Base-by-base conservation (phyloP, 1,284 basidiomycete genomes). In the Cystobasidium pallidum region DNA sequence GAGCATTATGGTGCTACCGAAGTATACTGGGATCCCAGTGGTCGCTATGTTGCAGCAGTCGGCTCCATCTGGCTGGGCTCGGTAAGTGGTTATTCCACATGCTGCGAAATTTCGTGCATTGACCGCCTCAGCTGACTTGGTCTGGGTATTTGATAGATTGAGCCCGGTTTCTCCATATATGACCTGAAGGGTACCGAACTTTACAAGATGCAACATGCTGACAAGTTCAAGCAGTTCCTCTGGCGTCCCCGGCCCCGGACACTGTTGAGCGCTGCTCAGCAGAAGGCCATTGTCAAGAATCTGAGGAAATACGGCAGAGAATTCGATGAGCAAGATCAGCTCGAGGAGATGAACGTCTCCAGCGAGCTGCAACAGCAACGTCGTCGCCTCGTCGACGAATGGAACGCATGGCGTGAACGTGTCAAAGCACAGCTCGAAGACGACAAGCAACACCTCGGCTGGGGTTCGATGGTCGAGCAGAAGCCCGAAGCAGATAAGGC, bases 1-100 rank as follows among this genome's bases (percentile, higher is more conserved):
- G 96, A 99, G 82, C 95, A 99, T 83, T 99, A 96, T 81, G 96
- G 95, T 74, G 88, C 99, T 75, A 99, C 96, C 28, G 94, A 98
- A 78, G 89, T 98, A 67, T 94, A 97, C 80, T 99, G 96, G 96
- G 96, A 99, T 82, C 95, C 96, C 30, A 91, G 88, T 79, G 96
- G 96, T 70, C 89, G 96, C 74, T 98, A 91, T 82, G 85, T 99
- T 59, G 91, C 91, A 51, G 95, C 94, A 24, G 91, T 90, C 80
- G 96, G 94, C 10, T 96, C 92, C 78, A 89, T 91, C 21, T 99
- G 96, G 95, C 89, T 91, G 78, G 91, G 92, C 80, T 91, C 91
- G 78, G 94, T 94, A 81, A 78, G 88, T 82, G 55, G 57, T 30
- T 30, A 47, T 61, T 11, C 24, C 32, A 39, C 13, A 61, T 6